Base-by-base conservation (phyloP, 1,284 basidiomycete genomes). In the Ustilago nuda region DNA sequence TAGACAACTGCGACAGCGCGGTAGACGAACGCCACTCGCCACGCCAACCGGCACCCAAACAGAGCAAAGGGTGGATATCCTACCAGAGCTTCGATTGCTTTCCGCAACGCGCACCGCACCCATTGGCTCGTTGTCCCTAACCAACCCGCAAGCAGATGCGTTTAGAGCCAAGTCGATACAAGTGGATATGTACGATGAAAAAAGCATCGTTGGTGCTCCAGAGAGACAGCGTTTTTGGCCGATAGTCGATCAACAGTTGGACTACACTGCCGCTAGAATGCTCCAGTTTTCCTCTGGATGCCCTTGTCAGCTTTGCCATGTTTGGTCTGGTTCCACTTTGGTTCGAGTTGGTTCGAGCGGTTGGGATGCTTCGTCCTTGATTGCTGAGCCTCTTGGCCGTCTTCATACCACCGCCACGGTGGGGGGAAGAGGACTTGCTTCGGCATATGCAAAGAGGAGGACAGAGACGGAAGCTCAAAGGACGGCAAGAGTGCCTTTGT, bases 141-240 rank as follows among this genome's bases (percentile, higher is more conserved):
- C 43, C 2, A 37, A 39, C 15, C 27, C 57, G 5, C 19, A 37
- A 27, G 23, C 23, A 27, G 23, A 27, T 1, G 27, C 55, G 4
- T 69, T 60, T 27, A 19, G n/a, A 30, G 46, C 64, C 0, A 35
- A 50, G 35, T 36, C 39, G 46, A 32, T 59, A 27, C 66, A 50
- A 32, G 35, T 61, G 32, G 68, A 71, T 6, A 33, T 58, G 6
- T 71, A 64, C 36, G 72, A 75, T 41, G 60, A 70, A 37, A 53
- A 50, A 15, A 30, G 52, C 37, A 60, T 66, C 19, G 53, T 57
- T 15, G 45, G 48, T 6, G 60, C 69, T 2, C 74, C 74, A 4
- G 74, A 76, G 35, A 45, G 60, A n/a, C 66, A 72, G 52, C 65
- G 74, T 13, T 76, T 72, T 54, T 76, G 74, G 74, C 74, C 74